Base-by-base conservation (phyloP, 225 moss, liverwort and hornwort species). In the Sphagnum tenellum region DNA sequence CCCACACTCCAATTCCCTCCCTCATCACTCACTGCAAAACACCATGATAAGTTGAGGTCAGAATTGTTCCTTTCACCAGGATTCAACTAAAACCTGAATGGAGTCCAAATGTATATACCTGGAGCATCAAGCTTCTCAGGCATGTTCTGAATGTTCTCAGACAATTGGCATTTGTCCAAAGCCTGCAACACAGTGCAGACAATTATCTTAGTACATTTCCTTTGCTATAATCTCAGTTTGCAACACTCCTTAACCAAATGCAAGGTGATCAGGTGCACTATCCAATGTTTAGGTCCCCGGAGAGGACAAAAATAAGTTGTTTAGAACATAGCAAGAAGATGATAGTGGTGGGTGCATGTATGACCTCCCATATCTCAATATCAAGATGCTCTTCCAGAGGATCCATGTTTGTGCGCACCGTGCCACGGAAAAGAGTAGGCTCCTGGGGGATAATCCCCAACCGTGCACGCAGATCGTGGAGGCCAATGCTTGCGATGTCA, bases 401-500 rank as follows among this genome's bases (percentile, higher is more conserved):
- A 65, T 94, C 93, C 63, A 94, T 7, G 60, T 94, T 94, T 4
- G 80, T 75, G 48, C 93, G 78, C 51, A 94, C 86, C 3, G 88
- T 82, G 9, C 93, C 93, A 66, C 82, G 78, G 14, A 94, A 94
- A 53, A 94, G 84, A 9, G 86, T 90, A 9, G 93, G 93, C 70
- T 94, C 93, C 62, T 94, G 91, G 7, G 93, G 93, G 64, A 94
- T 94, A 46, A 94, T 78, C 5, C 84, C 78, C 64, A 94, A 72
- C 47, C 82, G 84, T 48, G 89, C 86, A 47, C 89, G 75, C 45
- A 94, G 74, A 73, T 94, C 93, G 3, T 76, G 76, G 45, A 94
- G 74, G 7, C 93, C 93, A 51, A 90, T 81, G 11, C 67, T 82
- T 48, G 68, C 67, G 47, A 89, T 84, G 67, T 89, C 89, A 56